Evolutionary conservation across 2,329 filamentous ascomycete genomes (phyloP).

Genomic region (Aspergillus pseudoviridinutans): DNA sequence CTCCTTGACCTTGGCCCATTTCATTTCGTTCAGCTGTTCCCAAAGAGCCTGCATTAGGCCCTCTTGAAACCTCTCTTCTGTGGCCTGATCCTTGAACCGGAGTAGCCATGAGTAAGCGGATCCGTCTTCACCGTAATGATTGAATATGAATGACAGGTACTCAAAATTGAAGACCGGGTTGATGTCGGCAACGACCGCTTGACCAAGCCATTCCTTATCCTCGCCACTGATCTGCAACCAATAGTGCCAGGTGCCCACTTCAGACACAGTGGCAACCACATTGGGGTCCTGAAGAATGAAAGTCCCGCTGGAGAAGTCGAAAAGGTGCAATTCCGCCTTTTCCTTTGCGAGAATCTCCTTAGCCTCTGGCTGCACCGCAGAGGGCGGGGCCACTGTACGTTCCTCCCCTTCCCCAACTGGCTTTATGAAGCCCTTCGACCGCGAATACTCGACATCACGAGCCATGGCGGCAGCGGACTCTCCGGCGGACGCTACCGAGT

Average conservation of each 20-base stretch:
- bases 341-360: slow-evolving; percentile 72
- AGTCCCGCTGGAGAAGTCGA: slow-evolving; percentile 80
- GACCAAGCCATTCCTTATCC: slow-evolving; percentile 79
- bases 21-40: slow-evolving; percentile 91
- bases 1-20: slow-evolving; percentile 91
- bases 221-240: slow-evolving; percentile 82
- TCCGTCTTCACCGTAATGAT: slow-evolving; percentile 84
- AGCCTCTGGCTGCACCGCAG: slow-evolving; percentile 60
- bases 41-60: slow-evolving; percentile 93
- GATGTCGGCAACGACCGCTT: slow-evolving; percentile 81
- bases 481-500: slow-evolving; percentile 34
- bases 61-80: slow-evolving; percentile 83
- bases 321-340: slow-evolving; percentile 82
- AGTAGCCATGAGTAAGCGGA: slow-evolving; percentile 94
- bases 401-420: slow-evolving; percentile 38
- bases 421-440: slow-evolving; percentile 38
- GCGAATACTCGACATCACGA: slow-evolving; percentile 41
- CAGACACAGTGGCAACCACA: slow-evolving; percentile 75
- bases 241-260: slow-evolving; percentile 89
- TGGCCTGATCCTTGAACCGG: slow-evolving; percentile 78
- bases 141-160: slow-evolving; percentile 98
- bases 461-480: slow-evolving; percentile 44
- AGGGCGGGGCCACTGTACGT: slow-evolving; percentile 58
- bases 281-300: slow-evolving; percentile 76
- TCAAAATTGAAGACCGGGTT: slow-evolving; percentile 99